phyloP scores from a whole-genome alignment of 2,329 filamentous ascomycete species.

The Thielaviopsis musarum region DNA sequence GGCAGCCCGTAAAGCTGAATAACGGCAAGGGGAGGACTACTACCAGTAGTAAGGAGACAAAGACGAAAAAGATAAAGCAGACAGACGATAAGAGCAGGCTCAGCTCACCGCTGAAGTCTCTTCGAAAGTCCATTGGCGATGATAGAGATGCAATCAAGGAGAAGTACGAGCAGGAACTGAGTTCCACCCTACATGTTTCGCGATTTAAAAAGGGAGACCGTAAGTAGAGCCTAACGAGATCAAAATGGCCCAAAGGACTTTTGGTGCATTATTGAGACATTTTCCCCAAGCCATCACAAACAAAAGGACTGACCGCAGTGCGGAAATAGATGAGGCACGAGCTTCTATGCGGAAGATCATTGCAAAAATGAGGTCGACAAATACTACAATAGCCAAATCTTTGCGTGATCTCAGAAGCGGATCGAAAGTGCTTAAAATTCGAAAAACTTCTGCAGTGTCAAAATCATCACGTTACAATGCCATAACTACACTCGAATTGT shows the following conservation, averaged over 20 bases:
- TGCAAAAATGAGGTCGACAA: neutral
- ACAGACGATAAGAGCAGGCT: neutral
- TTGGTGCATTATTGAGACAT: too few species aligned
- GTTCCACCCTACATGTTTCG: neutral
- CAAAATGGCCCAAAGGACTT: neutral
- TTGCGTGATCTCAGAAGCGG: neutral
- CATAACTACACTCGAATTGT: neutral
- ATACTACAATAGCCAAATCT: neutral
- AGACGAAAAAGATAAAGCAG: neutral
- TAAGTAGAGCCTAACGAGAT: neutral
- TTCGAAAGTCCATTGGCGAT: neutral
- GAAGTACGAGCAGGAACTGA: neutral
- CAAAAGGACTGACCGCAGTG: neutral
- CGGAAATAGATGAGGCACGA: neutral
- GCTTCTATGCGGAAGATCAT: neutral
- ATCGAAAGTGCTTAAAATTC: neutral
- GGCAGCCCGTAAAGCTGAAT: neutral
- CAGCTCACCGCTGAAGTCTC: neutral
- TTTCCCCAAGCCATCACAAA: neutral
- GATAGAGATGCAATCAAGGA: neutral
- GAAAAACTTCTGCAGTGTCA: neutral
- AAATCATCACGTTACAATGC: neutral
- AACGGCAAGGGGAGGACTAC: too few species aligned
- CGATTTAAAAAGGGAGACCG: neutral
- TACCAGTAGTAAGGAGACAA: neutral